Percentiles rank a stretch among this genome's conserved stretches.
Evolutionary conservation across 495 filamentous ascomycete species (phyloP).

Genomic region (Hypomontagnella submonticulosa): DNA sequence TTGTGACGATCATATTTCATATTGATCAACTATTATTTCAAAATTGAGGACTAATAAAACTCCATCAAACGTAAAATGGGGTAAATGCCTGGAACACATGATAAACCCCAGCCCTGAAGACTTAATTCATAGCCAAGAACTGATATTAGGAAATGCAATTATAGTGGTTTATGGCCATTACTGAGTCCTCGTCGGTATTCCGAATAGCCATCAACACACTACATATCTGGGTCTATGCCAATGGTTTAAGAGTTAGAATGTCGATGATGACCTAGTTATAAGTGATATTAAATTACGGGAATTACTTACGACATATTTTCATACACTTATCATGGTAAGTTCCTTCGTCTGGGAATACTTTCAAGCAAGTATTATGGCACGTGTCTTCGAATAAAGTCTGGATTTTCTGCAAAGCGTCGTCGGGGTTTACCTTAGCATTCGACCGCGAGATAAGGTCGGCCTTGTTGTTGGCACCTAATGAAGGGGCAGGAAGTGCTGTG

Average conservation of each 20-base stretch:
- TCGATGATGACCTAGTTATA: no score
- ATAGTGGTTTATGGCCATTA: not conserved
- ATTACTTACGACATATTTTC: conserved; percentile 35
- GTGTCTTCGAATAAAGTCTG: conserved; percentile 20
- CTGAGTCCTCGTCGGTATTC: not conserved
- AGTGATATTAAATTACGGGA: not conserved
- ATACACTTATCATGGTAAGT: conserved; percentile 27
- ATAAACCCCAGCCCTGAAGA: no score
- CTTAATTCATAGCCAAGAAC: no score
- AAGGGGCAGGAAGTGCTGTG: conserved; percentile 15
- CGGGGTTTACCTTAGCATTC: not conserved
- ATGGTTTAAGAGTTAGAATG: conserved; percentile 1
- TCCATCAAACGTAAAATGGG: no score
- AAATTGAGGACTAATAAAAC: no score
- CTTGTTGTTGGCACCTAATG: not conserved
- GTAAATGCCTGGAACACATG: no score
- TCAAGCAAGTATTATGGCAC: conserved; percentile 32
- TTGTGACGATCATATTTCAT: no score
- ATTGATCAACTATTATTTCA: no score
- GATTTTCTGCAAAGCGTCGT: conserved; percentile 14
- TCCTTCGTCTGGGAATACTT: conserved; percentile 27
- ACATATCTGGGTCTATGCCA: conserved; percentile 12
- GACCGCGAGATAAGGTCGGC: not conserved
- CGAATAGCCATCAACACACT: not conserved
- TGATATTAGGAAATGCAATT: no score